These are phyloP conservation scores for Botrytis byssoidea DNA, from an alignment of 2,329 filamentous ascomycete genomes.

Conservation along the genomic window DNA sequence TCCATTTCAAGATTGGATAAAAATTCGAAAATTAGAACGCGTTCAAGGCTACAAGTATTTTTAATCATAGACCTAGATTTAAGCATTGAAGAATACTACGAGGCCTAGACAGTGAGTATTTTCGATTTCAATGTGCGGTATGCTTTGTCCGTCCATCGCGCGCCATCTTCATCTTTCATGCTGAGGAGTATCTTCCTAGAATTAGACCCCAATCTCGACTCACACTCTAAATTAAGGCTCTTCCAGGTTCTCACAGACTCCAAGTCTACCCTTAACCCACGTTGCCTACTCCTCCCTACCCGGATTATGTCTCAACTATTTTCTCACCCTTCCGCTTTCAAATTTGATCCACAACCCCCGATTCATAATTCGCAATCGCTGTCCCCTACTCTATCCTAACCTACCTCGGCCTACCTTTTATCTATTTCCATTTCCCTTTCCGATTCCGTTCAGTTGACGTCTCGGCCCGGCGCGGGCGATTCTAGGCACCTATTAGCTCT, in stretches of 20 bases:
- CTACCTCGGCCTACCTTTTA: background rate
- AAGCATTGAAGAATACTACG: background rate
- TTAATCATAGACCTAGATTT: background rate
- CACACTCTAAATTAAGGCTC: background rate
- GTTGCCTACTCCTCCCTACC: background rate
- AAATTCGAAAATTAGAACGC: background rate
- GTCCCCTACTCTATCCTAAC: background rate
- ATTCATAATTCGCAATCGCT: background rate
- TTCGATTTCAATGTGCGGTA: background rate
- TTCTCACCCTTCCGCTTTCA: background rate
- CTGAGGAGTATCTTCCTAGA: background rate
- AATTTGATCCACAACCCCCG: background rate
- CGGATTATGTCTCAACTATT: background rate
- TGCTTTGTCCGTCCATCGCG: background rate
- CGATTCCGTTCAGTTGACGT: background rate
- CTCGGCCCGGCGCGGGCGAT: background rate
- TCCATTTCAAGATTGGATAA: background rate
- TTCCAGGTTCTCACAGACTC: background rate
- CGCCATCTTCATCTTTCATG: background rate
- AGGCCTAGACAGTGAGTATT: background rate
- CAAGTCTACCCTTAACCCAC: background rate
- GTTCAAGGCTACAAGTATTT: background rate
- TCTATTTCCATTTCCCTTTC: background rate
- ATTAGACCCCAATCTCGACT: background rate
- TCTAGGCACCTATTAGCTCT: background rate